These are phyloP conservation scores for Penicillium sp. DNA, from an alignment of 2,329 filamentous ascomycete species.

Conservation along the genomic window DNA sequence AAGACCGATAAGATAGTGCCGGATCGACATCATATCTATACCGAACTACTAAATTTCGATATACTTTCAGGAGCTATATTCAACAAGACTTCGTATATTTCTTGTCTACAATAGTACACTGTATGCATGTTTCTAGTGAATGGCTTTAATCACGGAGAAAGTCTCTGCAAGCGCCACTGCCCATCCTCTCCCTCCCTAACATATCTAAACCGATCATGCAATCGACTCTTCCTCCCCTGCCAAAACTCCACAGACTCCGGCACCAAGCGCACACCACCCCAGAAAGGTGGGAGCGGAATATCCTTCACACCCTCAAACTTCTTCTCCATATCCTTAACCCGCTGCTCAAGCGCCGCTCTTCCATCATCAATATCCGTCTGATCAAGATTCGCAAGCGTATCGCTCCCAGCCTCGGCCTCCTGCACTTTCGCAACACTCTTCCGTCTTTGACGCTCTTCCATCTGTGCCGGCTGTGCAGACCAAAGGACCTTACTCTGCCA, in stretches of 20 bases:
- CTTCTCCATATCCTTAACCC: conserved; percentile 74
- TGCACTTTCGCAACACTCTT: conserved; percentile 26
- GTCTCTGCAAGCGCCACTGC: conserved; percentile 41
- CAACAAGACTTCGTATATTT: background rate
- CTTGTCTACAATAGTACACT: background rate
- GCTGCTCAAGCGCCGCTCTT: conserved; percentile 70
- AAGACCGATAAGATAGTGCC: conserved; percentile 16
- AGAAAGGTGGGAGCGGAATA: conserved; percentile 90
- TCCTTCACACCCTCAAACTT: conserved; percentile 72
- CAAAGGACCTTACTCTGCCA: conserved; percentile 76
- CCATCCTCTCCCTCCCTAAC: conserved; percentile 64
- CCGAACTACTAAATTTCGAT: background rate
- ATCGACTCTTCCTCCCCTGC: conserved; percentile 82
- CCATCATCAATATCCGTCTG: conserved; percentile 60
- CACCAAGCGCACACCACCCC: conserved; percentile 85
- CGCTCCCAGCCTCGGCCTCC: conserved; percentile 10
- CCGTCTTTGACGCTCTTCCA: conserved; percentile 23
- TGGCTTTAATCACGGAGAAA: conserved; percentile 34
- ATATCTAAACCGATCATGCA: conserved; percentile 95
- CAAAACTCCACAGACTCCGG: conserved; percentile 93
- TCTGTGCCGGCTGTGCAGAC: conserved; percentile 31
- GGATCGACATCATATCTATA: background rate
- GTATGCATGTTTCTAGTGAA: background rate
- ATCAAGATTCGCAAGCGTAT: conserved; percentile 29
- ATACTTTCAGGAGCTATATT: background rate